Evolutionary conservation across 2,329 filamentous ascomycete species (phyloP).

Genomic region (Penicillium sp.): DNA sequence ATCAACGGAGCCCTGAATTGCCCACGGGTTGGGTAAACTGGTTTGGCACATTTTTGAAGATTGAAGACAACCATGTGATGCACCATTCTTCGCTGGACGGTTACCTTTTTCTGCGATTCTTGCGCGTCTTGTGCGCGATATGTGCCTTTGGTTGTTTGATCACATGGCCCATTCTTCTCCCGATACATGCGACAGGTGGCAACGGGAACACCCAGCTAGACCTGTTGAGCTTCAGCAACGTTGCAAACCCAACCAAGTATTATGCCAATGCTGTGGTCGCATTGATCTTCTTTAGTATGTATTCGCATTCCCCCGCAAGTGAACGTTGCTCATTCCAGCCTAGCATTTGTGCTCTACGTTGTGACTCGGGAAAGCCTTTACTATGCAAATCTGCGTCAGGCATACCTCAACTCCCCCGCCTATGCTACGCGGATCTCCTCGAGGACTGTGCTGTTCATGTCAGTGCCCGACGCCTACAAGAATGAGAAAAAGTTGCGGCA

Average conservation of each 20-base stretch:
- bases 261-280: conserved; percentile 78
- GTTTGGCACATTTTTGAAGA: conserved; percentile 56
- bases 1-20: conserved; percentile 54
- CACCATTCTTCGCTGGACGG: conserved; percentile 89
- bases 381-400: conserved; percentile 88
- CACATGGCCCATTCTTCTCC: conserved; percentile 86
- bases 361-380: conserved; percentile 86
- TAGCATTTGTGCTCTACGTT: conserved; percentile 79
- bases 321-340: conserved; percentile 12
- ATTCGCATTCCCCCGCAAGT: background rate
- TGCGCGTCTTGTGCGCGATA: conserved; percentile 76
- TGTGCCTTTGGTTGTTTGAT: conserved; percentile 81
- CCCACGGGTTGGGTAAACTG: conserved; percentile 57
- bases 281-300: conserved; percentile 73
- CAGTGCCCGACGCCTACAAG: conserved; percentile 77
- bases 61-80: conserved; percentile 77
- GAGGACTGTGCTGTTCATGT: conserved; percentile 83
- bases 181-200: conserved; percentile 82
- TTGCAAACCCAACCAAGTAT: conserved; percentile 65
- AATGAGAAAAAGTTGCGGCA: conserved; percentile 73
- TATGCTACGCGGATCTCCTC: conserved; percentile 86
- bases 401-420: conserved; percentile 81
- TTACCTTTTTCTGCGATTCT: conserved; percentile 86
- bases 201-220: conserved; percentile 70
- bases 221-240: conserved; percentile 77